Conservation (phyloP, 345 rosid species). For the Microcos paniculata region DNA sequence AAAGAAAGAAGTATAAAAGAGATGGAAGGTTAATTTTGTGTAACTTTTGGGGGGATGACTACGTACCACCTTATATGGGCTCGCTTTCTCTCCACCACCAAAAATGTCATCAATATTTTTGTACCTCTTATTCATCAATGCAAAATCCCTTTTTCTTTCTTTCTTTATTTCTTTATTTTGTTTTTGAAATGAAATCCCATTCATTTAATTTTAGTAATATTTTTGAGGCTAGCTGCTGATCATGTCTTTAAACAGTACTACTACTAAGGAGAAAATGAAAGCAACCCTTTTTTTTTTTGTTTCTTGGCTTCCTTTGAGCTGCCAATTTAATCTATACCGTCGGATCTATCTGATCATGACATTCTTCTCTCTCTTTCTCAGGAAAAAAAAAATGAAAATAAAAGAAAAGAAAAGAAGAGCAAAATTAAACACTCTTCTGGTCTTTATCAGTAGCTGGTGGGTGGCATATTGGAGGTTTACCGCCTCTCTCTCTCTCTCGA, state of each 20-base stretch:
- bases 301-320: not conserved
- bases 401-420: not conserved
- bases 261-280: constrained; percentile 8
- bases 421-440: constrained; percentile 35
- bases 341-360: constrained; percentile 12
- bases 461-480: constrained; percentile 36
- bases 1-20: not conserved
- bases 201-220: too few relatives aligned
- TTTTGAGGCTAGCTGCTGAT: too few relatives aligned
- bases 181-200: too few relatives aligned
- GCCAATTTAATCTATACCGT: constrained; percentile 23
- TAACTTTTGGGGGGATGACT: not conserved
- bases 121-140: not conserved
- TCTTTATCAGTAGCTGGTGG: constrained; percentile 79
- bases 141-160: not conserved
- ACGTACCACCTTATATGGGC: not conserved
- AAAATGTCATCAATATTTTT: not conserved
- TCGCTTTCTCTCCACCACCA: not conserved
- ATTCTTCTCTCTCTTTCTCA: not conserved
- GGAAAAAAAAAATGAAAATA: not conserved
- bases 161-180: too few relatives aligned
- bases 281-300: not conserved
- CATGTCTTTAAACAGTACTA: not conserved
- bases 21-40: not conserved
- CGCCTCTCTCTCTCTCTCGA: constrained; percentile 26